Evolutionary conservation across 108 stramenopile genomes (phyloP).

Genomic region (Cyclotella sp.): DNA sequence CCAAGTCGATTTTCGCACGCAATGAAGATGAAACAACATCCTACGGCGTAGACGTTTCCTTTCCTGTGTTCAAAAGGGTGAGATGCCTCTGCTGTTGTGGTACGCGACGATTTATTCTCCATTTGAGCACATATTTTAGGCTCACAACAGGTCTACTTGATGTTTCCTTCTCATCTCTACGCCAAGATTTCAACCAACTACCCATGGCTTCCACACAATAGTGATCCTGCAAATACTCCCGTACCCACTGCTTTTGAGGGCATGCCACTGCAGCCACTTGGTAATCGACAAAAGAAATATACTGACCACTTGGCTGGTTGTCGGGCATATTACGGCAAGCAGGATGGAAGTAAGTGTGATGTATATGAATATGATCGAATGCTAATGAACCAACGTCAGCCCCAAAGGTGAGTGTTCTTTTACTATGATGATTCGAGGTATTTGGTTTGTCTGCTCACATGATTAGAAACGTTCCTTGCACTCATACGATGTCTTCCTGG

Average conservation of each 20-base stretch:
- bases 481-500: not conserved
- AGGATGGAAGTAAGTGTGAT: constrained; percentile 37
- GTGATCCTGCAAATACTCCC: constrained; percentile 15
- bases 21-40: constrained; percentile 4
- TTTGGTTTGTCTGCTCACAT: not conserved
- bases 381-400: constrained; percentile 57
- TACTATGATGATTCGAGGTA: not conserved
- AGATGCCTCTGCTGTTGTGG: not conserved
- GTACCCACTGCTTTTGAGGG: constrained; percentile 33
- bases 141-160: no score
- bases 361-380: constrained; percentile 63
- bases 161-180: not conserved
- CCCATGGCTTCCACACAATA: constrained; percentile 51
- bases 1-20: not conserved
- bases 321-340: constrained; percentile 24
- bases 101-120: not conserved
- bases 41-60: constrained; percentile 65
- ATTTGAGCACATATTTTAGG: not conserved
- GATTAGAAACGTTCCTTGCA: not conserved
- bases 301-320: constrained; percentile 42
- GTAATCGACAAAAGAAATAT: constrained; percentile 53
- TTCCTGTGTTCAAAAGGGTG: constrained; percentile 51
- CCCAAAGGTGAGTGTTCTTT: constrained; percentile 23
- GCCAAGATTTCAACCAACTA: constrained; percentile 49
- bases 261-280: constrained; percentile 57